Evolutionary conservation across 495 filamentous ascomycete species (phyloP), one percentile per base, ranked within the genome.

Genomic region (Aspergillus olivimuriae): DNA sequence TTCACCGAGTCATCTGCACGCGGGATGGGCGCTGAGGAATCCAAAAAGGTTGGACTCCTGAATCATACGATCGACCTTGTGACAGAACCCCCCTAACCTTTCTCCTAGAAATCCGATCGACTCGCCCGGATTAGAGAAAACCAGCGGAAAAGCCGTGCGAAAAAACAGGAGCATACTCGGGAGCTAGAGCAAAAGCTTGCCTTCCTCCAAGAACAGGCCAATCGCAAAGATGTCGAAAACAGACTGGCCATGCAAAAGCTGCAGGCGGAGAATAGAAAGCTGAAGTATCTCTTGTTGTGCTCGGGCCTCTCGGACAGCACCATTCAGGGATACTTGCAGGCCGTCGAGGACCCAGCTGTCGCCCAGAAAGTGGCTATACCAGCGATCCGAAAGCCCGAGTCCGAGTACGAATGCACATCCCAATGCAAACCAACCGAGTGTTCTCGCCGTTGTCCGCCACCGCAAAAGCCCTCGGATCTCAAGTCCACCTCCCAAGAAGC

Each of bases 111-210:
- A 39, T 21, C 49, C 17, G 60, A 66, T n/a, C 60, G 60, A 47
- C 59, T 66, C 12, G 65, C 66, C 8, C 63, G 68, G n/a, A 56
- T 72, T 35, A 75, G 87, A n/a, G 84, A 90, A 36, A 92, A 92
- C 58, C 87, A 92, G 55, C 77, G 87, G 33, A 83, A 81, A 28
- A 88, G 83, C 35, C 80, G 87, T 18, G 85, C 86, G 10, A 72
- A 82, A 17, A 78, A 78, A 46, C 88, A 86, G 63, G 82, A 89
- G 56, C 86, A 94, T 56, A 61, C 87, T 15, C 65, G 76, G 24
- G 79, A 84, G 17, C 68, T 92, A 21, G 87, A 92, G 56, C 57
- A 72, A 32, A 80, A 76, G 43, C 56, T 87, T 34, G 72, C 74
- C n/a, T 47, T 63, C 6, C 82, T 69, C 50, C 80, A 89, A 54